Conservation (phyloP, 495 filamentous ascomycete species). For the Neurospora sublineolata region DNA sequence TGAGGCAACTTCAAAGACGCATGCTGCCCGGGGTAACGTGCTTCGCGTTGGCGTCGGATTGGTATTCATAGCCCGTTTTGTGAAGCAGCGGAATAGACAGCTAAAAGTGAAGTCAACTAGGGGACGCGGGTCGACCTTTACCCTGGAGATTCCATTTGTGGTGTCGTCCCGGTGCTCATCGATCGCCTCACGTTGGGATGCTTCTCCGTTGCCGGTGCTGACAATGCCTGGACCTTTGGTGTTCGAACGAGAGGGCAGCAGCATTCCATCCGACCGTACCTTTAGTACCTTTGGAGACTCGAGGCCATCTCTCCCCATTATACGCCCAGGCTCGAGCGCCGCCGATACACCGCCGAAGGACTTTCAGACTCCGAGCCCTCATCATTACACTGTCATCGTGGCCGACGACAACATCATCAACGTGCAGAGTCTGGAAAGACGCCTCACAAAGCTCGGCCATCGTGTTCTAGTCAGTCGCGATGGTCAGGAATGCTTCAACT, state of each 20-base stretch:
- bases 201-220: slow-evolving; percentile 10
- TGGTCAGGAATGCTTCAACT: slow-evolving; percentile 62
- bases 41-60: slow-evolving; percentile 15
- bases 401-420: slow-evolving; percentile 82
- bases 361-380: slow-evolving; percentile 4
- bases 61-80: slow-evolving; percentile 12
- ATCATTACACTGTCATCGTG: slow-evolving; percentile 51
- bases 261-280: not conserved
- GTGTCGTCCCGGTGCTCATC: slow-evolving; percentile 11
- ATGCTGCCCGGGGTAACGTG: slow-evolving; percentile 1
- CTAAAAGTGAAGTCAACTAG: slow-evolving; percentile 11
- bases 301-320: slow-evolving; percentile 5
- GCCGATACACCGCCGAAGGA: slow-evolving; percentile 4
- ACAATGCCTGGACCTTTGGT: slow-evolving; percentile 7
- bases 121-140: slow-evolving; percentile 12
- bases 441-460: slow-evolving; percentile 63
- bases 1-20: slow-evolving; percentile 16
- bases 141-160: slow-evolving; percentile 19
- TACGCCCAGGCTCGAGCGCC: not conserved
- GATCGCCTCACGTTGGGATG: slow-evolving; percentile 10
- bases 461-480: slow-evolving; percentile 58
- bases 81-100: slow-evolving; percentile 15
- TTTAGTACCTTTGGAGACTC: not conserved
- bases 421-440: slow-evolving; percentile 63
- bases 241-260: not conserved